Evolutionary conservation across 2,329 filamentous ascomycete species (phyloP), one percentile per base, ranked within the genome.

Genomic region (Phymatotrichopsis omnivora): DNA sequence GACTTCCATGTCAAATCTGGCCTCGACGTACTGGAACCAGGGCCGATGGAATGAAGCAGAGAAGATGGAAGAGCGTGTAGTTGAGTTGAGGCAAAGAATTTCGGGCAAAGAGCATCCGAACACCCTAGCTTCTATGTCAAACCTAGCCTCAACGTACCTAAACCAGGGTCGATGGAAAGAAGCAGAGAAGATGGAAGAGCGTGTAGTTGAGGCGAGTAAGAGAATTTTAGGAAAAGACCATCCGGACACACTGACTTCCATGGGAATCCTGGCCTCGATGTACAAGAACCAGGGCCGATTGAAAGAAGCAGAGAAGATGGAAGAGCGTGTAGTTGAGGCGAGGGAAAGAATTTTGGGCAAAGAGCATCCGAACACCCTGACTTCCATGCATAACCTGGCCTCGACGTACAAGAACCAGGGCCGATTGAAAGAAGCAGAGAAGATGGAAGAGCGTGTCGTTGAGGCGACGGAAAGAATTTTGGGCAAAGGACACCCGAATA

Each of bases 351-450:
- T 34, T 14, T 17, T 34, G 3, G 32, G 32, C 14, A 11, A 11
- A 34, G 32, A 34, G 32, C 51, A 53, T 28, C 51, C 43, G 22
- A 38, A 53, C 27, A 49, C 51, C 4, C 28, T 53, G 27, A 8
- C 3, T 19, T 41, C 30, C 22, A 27, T 50, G 22, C 31, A 36
- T 20, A 42, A 48, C 28, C 28, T 53, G 17, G 41, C 19, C n/a
- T 11, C 17, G 7, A n/a, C n/a, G n/a, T n/a, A n/a, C n/a, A n/a
- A n/a, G n/a, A n/a, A n/a, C n/a, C n/a, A n/a, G n/a, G n/a, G n/a
- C n/a, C n/a, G n/a, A n/a, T n/a, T n/a, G n/a, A n/a, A 14, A 29
- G 27, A 29, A 14, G 2, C 42, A 47, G 28, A n/a, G n/a, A 17
- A 40, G 14, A 10, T 24, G 28, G 23, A 31, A 30, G 22, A n/a